phyloP scores from a whole-genome alignment of 352 stramenopile species.

The Globisporangium recalcitrans region DNA sequence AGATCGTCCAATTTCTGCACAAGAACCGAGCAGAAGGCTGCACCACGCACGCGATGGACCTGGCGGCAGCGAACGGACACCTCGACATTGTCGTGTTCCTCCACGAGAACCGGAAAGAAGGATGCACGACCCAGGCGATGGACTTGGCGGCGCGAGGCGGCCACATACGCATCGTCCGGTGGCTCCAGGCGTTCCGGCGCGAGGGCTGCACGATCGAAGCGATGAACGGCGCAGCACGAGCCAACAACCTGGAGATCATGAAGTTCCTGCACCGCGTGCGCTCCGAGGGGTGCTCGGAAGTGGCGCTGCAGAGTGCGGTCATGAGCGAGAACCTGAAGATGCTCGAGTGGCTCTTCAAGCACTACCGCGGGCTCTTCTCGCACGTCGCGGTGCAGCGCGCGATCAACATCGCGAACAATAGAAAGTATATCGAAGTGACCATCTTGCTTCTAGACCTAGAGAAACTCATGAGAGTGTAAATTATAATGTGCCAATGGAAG shows the following conservation, averaged over 20 bases:
- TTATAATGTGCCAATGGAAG: background rate
- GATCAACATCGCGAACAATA: constrained; percentile 19
- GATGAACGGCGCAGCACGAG: constrained; percentile 12
- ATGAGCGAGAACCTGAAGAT: constrained; percentile 15
- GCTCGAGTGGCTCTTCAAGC: constrained; percentile 18
- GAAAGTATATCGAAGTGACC: constrained; percentile 20
- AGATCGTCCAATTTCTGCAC: constrained; percentile 28
- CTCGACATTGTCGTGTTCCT: constrained; percentile 23
- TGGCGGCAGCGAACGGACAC: constrained; percentile 22
- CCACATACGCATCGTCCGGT: constrained; percentile 26
- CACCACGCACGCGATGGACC: constrained; percentile 27
- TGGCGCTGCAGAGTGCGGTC: constrained; percentile 16
- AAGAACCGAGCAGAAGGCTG: constrained; percentile 23
- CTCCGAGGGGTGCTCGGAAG: constrained; percentile 9
- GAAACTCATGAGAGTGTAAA: constrained; percentile 1
- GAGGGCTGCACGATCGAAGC: constrained; percentile 23
- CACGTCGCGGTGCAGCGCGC: constrained; percentile 8
- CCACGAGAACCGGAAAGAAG: constrained; percentile 26
- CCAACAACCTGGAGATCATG: constrained; percentile 16
- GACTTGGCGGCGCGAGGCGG: constrained; percentile 20
- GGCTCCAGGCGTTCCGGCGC: constrained; percentile 21
- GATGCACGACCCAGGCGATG: constrained; percentile 27
- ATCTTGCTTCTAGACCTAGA: constrained; percentile 13
- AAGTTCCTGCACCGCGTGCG: constrained; percentile 14
- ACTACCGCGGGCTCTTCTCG: constrained; percentile 18